Evolutionary conservation across 179 eudicot genomes (phyloP).

Genomic region (Nepenthes alata): DNA sequence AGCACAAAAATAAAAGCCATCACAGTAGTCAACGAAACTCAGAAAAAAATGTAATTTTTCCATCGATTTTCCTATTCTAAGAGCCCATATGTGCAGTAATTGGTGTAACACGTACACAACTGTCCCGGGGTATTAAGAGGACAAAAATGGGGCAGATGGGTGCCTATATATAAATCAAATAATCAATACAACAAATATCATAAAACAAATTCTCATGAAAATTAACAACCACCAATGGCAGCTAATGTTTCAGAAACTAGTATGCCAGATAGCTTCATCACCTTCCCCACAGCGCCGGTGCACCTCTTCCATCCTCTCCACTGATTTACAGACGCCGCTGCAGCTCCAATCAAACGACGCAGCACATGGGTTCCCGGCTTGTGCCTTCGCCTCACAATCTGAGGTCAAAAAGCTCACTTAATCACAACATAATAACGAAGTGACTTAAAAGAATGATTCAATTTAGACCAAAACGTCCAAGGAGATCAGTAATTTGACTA

Average conservation of each 20-base stretch:
- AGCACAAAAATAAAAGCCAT: no score
- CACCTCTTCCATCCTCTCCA: conserved; percentile 22
- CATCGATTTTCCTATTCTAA: no score
- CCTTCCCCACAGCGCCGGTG: conserved; percentile 26
- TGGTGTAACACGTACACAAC: not conserved
- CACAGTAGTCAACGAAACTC: no score
- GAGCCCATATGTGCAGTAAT: no score
- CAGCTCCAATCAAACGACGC: conserved; percentile 30
- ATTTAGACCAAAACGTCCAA: no score
- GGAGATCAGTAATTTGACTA: no score
- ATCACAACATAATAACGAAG: not conserved
- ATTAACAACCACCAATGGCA: not conserved
- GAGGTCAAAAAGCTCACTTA: not conserved
- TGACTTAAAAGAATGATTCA: no score
- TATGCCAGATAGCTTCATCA: conserved; percentile 18
- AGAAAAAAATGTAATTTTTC: no score
- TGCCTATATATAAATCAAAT: not conserved
- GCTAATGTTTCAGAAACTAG: conserved; percentile 4
- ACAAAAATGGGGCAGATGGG: conserved; percentile 2
- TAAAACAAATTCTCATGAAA: not conserved
- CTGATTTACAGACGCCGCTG: conserved; percentile 24
- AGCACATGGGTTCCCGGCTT: conserved; percentile 22
- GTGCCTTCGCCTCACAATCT: conserved; percentile 27
- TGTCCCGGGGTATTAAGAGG: not conserved
- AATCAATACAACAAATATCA: not conserved